Evolutionary conservation across 2,329 filamentous ascomycete genomes (phyloP).

Genomic region (Pestalotiopsis sp.): DNA sequence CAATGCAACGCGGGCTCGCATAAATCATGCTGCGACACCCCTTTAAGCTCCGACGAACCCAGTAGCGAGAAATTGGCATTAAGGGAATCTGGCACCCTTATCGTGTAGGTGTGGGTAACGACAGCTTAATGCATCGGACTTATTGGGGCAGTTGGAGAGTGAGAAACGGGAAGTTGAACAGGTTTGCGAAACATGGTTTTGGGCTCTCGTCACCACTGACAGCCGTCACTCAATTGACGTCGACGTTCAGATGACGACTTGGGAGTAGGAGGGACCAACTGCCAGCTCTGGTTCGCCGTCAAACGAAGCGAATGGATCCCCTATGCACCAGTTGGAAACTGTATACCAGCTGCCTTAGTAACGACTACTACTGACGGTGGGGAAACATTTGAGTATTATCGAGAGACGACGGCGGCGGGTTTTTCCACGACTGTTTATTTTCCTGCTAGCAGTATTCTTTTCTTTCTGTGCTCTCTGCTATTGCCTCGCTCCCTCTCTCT

Average conservation of each 20-base stretch:
- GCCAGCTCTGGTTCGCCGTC: not conserved
- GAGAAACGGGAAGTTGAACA: conserved; percentile 11
- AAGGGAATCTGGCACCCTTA: conserved; percentile 5
- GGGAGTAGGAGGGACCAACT: not conserved
- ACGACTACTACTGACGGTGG: not conserved
- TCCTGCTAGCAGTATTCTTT: not conserved
- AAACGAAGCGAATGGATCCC: not conserved
- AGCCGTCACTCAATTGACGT: not conserved
- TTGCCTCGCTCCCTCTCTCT: not conserved
- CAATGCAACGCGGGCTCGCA: conserved; percentile 6
- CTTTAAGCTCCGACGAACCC: conserved; percentile 13
- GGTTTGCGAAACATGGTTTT: conserved; percentile 5
- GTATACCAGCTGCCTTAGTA: not conserved
- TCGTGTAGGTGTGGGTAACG: conserved; percentile 9
- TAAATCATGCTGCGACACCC: conserved; percentile 11
- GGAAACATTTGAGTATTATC: not conserved
- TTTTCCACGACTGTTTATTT: not conserved
- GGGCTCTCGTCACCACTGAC: not conserved
- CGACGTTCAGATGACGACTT: not conserved
- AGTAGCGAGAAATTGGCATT: conserved; percentile 8
- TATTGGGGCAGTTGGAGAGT: conserved; percentile 7
- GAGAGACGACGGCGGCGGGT: not conserved
- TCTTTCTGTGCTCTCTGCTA: not conserved
- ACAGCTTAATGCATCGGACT: conserved; percentile 11
- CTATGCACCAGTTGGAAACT: not conserved